These are phyloP conservation scores for Malassezia sympodialis DNA, from an alignment of 1,284 basidiomycete species.

Conservation along the genomic window DNA sequence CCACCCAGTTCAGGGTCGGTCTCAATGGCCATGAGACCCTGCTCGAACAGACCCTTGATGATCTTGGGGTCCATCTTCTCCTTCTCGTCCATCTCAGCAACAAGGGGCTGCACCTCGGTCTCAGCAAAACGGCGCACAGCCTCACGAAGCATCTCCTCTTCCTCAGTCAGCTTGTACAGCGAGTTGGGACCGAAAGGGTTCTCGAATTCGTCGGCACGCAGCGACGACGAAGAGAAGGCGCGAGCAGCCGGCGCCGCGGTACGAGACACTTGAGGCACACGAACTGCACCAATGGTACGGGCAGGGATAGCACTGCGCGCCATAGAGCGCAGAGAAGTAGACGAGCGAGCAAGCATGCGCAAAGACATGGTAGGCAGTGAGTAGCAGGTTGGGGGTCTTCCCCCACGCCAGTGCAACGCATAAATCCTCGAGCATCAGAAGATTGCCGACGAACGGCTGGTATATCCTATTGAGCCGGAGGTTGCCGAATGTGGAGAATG, in stretches of 20 bases:
- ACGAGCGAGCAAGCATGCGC: constrained; percentile 1
- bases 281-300: background rate
- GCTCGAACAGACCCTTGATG: constrained; percentile 83
- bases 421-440: background rate
- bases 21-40: constrained; percentile 98
- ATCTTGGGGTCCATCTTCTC: constrained; percentile 85
- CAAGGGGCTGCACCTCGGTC: constrained; percentile 79
- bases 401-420: background rate
- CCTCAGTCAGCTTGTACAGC: constrained; percentile 40
- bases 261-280: constrained; percentile 4
- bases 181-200: constrained; percentile 46
- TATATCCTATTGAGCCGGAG: background rate
- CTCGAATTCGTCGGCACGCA: constrained; percentile 30
- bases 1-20: constrained; percentile 74
- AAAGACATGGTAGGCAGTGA: constrained; percentile 4
- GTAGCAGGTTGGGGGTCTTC: background rate
- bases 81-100: constrained; percentile 93
- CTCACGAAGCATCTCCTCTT: constrained; percentile 47
- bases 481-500: background rate
- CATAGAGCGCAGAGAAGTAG: constrained; percentile 2
- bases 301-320: constrained; percentile 3
- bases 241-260: constrained; percentile 12
- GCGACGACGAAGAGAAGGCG: constrained; percentile 22
- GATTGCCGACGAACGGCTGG: background rate
- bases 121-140: constrained; percentile 58